Percentiles rank a stretch among this genome's conserved stretches.
These are phyloP conservation scores for Thalassiosira gravida DNA, from an alignment of 352 stramenopile genomes.

Conservation along the genomic window DNA sequence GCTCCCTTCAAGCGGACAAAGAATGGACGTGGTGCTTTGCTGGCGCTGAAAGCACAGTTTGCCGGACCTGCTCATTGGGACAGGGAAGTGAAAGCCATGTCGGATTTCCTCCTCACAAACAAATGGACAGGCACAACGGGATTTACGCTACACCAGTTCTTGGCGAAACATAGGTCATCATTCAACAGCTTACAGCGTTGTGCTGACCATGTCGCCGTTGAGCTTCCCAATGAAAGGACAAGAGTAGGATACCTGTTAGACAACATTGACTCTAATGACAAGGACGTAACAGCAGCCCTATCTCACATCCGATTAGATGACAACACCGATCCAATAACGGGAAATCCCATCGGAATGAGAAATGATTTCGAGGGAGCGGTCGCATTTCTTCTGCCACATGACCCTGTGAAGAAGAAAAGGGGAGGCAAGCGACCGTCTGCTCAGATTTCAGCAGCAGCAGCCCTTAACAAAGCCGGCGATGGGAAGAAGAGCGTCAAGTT, in stretches of 20 bases:
- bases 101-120: neutral
- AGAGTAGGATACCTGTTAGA: slow-evolving; percentile 39
- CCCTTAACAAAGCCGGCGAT: too few species aligned
- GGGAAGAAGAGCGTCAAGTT: neutral
- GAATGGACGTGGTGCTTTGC: slow-evolving; percentile 35
- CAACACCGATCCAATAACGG: neutral
- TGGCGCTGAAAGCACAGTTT: slow-evolving; percentile 40
- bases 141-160: slow-evolving; percentile 26
- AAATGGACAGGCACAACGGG: slow-evolving; percentile 28
- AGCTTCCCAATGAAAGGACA: slow-evolving; percentile 35
- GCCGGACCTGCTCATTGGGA: slow-evolving; percentile 46
- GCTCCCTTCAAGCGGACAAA: slow-evolving; percentile 26
- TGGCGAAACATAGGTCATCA: slow-evolving; percentile 8
- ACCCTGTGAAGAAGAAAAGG: slow-evolving; percentile 19
- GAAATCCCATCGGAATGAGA: neutral
- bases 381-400: slow-evolving; percentile 19
- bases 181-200: neutral
- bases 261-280: slow-evolving; percentile 26
- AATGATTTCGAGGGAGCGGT: slow-evolving; percentile 24
- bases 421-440: neutral
- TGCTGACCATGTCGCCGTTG: slow-evolving; percentile 9
- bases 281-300: slow-evolving; percentile 25
- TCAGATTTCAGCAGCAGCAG: slow-evolving; percentile 12
- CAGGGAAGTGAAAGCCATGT: neutral
- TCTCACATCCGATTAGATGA: slow-evolving; percentile 22